Evolutionary conservation across 1,284 basidiomycete genomes (phyloP).

Genomic region (Volvariella volvacea): DNA sequence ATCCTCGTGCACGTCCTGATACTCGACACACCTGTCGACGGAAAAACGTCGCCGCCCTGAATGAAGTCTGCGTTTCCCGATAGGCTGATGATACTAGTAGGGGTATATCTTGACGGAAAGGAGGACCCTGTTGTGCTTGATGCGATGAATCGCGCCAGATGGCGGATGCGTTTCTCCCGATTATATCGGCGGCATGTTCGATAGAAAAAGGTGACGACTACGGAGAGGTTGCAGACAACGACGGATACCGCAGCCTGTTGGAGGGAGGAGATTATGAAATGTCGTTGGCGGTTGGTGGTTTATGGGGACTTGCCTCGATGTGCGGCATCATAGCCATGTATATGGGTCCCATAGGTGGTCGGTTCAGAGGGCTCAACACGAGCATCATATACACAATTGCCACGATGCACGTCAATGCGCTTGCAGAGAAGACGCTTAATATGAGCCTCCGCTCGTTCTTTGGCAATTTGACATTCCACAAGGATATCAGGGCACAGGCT

Average conservation of each 20-base stretch:
- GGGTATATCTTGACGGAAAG: too few species aligned
- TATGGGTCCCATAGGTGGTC: not conserved
- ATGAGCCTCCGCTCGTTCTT: conserved; percentile 3
- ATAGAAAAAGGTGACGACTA: conserved; percentile 6
- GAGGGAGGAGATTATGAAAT: not conserved
- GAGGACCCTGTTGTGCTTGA: too few species aligned
- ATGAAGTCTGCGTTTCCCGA: too few species aligned
- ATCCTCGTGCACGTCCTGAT: too few species aligned
- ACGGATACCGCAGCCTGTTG: conserved; percentile 2
- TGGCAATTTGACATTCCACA: conserved; percentile 8
- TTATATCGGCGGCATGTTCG: not conserved
- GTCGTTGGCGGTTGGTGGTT: not conserved
- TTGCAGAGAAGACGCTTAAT: conserved; percentile 5
- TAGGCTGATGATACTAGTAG: too few species aligned
- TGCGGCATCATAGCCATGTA: not conserved
- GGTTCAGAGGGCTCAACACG: not conserved
- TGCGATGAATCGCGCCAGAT: too few species aligned
- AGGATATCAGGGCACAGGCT: conserved; percentile 3
- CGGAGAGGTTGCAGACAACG: conserved; percentile 6
- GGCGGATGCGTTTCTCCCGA: too few species aligned
- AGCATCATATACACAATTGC: not conserved
- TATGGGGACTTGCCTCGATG: not conserved
- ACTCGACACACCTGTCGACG: too few species aligned
- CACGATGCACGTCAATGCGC: conserved; percentile 1
- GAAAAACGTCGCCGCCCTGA: too few species aligned